Evolutionary conservation across 139 green algal genomes (phyloP), one percentile per base, ranked within the genome.

Genomic region (Ettlia oleoabundans): DNA sequence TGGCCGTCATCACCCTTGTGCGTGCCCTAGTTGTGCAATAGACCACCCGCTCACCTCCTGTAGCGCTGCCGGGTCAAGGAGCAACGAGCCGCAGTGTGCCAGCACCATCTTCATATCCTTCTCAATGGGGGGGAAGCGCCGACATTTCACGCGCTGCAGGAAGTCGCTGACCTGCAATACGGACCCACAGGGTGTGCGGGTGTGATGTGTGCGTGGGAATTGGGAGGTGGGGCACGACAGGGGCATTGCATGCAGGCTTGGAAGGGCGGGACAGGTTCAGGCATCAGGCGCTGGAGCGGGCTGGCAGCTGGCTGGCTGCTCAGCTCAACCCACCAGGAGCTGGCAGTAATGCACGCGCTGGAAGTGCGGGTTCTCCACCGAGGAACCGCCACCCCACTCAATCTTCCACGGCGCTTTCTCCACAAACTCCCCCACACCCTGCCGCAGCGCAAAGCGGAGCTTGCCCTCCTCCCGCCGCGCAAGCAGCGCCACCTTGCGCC

Each of bases 331-430:
- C 58, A 95, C 85, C 78, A 97, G 86, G 8, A 97, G 89, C 76
- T 95, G 73, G 80, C 92, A 96, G 88, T 98, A 98, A 65, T 94
- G 88, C 8, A 95, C 92, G 1, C 94, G 89, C 86, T 98, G 94
- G 68, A 88, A 91, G 87, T 98, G 94, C 0, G 94, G 94, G 74
- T 94, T 96, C 86, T 98, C 94, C 1, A 97, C 83, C 1, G 89
- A 95, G 0, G 94, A 84, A 2, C 94, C 94, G 33, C 94, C 94
- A 37, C 94, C 94, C 94, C 94, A 97, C 85, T 95, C 90, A 21
- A 94, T 85, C 80, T 91, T 92, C 91, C 89, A 96, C 2, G 93
- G 93, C n/a, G 92, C 52, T 10, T 86, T 81, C 1, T 53, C 82
- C 63, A 94, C 92, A 5, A 33, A 80, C 58, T 84, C 74, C 15